Base-by-base conservation (phyloP, 106 monocot genomes). In the Dendrobium nobile region DNA sequence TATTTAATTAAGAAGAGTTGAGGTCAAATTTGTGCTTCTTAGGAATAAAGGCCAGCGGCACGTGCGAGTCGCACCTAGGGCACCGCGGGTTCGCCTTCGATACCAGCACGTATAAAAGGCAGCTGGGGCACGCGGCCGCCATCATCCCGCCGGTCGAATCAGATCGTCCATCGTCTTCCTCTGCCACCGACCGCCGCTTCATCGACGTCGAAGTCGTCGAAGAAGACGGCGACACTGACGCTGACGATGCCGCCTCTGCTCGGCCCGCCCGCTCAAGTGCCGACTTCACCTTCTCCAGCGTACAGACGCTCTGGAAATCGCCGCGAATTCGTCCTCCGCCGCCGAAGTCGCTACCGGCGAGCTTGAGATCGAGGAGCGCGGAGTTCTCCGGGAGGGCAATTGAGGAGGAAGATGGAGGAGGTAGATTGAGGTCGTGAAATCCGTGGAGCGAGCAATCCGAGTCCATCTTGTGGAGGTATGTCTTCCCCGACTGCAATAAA, bases 71-170 rank as follows among this genome's bases (percentile, higher is more conserved):
- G 67, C 93, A 93, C 43, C 89, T 43, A 9, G 86, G 89, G 86
- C 93, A 96, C 75, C 83, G 74, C 16, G 93, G 96, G 56, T 86
- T 85, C 4, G 20, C 37, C 79, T 79, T 87, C 13, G 93, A 83
- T 17, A 96, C 87, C 65, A 96, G 82, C 77, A 96, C 96, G 77
- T 93, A 96, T 5, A 87, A 70, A 48, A 96, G 86, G 77, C 96
- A 96, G 18, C 85, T 80, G 1, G 96, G 92, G 67, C 96, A 98
- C 22, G 89, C 97, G 3, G 96, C 92, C 28, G 92, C 96, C 70
- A 80, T 67, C 87, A 95, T 55, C 47, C 85, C 65, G 22, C 28
- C 82, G 43, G 78, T 47, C 45, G 79, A 41, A 1, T 78, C 77
- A 44, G 78, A 77, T 4, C 82, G 54, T 26, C 80, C 86, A 58